These are phyloP conservation scores for Scheffersomyces stipitis DNA, from an alignment of 805 yeast genomes.

Conservation along the genomic window DNA sequence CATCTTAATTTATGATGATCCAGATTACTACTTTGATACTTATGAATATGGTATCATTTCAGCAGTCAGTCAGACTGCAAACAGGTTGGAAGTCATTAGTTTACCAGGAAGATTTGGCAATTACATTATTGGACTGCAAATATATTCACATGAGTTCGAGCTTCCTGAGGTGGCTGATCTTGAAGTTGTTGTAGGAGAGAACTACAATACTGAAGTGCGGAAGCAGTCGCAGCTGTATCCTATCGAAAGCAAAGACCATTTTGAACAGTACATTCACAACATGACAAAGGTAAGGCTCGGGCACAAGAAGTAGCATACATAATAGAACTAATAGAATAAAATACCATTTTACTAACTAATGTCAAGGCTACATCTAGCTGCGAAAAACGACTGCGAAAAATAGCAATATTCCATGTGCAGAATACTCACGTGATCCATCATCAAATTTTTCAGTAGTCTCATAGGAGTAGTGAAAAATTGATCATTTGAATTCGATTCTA, in stretches of 20 bases:
- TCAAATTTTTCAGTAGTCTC: too few relatives aligned
- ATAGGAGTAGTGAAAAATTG: too few relatives aligned
- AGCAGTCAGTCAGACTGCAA: background rate
- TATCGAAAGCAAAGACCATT: constrained; percentile 19
- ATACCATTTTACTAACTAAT: too few relatives aligned
- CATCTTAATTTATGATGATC: constrained; percentile 1
- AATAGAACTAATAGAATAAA: too few relatives aligned
- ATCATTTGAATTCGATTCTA: too few relatives aligned
- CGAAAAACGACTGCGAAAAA: too few relatives aligned
- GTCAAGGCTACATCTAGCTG: too few relatives aligned
- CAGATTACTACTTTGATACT: constrained; percentile 4
- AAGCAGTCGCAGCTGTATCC: constrained; percentile 3
- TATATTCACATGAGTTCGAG: constrained; percentile 1
- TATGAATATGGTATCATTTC: constrained; percentile 8
- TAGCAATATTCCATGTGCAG: too few relatives aligned
- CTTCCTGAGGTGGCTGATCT: constrained; percentile 6
- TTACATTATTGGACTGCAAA: constrained; percentile 9
- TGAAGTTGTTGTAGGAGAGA: constrained; percentile 14
- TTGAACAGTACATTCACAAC: constrained; percentile 19
- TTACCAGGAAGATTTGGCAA: constrained; percentile 31
- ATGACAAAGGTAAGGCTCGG: constrained; percentile 14
- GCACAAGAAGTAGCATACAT: too few relatives aligned
- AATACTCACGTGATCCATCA: too few relatives aligned
- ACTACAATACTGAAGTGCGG: constrained; percentile 6
- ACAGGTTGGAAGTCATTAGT: constrained; percentile 24